Percentiles rank a stretch among this genome's conserved stretches.
These are phyloP conservation scores for Halophytophthora polymorphica DNA, from an alignment of 352 stramenopile species.

Conservation along the genomic window DNA sequence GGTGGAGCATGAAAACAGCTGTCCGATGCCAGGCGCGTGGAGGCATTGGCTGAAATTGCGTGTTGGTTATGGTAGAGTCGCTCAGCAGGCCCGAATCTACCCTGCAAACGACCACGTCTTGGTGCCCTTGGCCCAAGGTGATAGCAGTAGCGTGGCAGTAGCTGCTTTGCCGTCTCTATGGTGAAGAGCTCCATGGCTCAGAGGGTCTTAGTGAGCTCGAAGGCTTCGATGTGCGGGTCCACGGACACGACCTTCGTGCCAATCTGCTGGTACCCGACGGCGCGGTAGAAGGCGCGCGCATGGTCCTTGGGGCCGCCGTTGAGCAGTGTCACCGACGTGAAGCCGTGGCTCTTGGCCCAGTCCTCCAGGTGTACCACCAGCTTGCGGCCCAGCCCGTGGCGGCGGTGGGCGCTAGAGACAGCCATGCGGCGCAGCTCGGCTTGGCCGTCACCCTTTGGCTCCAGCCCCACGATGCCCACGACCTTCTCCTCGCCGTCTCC, in stretches of 20 bases:
- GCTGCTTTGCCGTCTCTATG: too few species aligned
- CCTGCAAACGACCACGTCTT: too few species aligned
- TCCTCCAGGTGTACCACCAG: conserved; percentile 38
- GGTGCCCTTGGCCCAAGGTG: too few species aligned
- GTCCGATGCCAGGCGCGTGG: too few species aligned
- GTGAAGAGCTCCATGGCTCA: conserved; percentile 1
- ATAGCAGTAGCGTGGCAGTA: too few species aligned
- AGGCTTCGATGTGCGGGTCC: conserved; percentile 27
- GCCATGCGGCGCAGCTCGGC: conserved; percentile 50
- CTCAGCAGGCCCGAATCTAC: too few species aligned
- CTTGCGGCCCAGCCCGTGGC: conserved; percentile 31
- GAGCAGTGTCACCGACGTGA: conserved; percentile 25
- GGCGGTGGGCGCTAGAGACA: conserved; percentile 29
- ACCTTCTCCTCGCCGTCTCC: conserved; percentile 12
- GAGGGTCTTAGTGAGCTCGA: conserved; percentile 36
- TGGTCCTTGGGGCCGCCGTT: conserved; percentile 36
- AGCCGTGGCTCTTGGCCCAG: conserved; percentile 33
- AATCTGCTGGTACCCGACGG: conserved; percentile 27
- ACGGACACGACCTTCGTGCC: conserved; percentile 26
- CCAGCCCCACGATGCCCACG: conserved; percentile 40
- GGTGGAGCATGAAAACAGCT: not conserved
- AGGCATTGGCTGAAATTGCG: too few species aligned
- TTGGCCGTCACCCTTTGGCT: conserved; percentile 24
- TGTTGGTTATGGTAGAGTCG: too few species aligned
- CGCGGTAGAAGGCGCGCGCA: conserved; percentile 32